Evolutionary conservation across 441 rosid species (phyloP), one percentile per base, ranked within the genome.

Genomic region (Capsella rubella): DNA sequence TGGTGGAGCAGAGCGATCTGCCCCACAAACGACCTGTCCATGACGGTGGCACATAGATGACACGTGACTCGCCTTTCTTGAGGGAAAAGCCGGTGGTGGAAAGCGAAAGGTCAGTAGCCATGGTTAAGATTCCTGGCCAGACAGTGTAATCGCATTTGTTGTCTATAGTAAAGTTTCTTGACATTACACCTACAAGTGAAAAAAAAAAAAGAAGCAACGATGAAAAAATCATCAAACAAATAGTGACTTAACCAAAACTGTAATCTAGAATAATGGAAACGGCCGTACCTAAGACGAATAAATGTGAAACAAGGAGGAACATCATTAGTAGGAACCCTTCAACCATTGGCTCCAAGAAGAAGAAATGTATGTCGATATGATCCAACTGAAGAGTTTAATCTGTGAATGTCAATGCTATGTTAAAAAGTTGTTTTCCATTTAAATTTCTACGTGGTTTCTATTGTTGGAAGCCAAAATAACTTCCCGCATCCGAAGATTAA

Each of bases 11-110:
- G 10, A 31, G 39, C 1, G 84, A 60, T 45, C 85, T 75, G 15
- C 79, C 89, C 84, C 82, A 83, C 2, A 84, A 2, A n/a, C 62
- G 29, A 32, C 84, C 85, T 2, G 35, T 1, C 87, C 85, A 80
- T 8, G 78, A 28, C 0, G 73, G 6, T 0, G 80, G 70, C 8
- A 52, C 60, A 3, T 40, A 3, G 9, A 78, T 7, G 31, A 42
- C 60, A n/a, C 15, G 58, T 10, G 80, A 8, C 16, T 65, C 71
- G 3, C 50, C 55, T 8, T 69, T 11, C 70, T 69, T 37, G 11
- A 82, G 78, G 21, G 16, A 27, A 35, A 82, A 84, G 32, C 87
- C 82, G 8, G 78, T 71, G 15, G 72, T 46, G 43, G 61, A 32
- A 34, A 72, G 8, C 14, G 63, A 77, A 37, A 47, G 2, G 3